These are phyloP conservation scores for Annulohypoxylon maeteangense DNA, from an alignment of 495 filamentous ascomycete genomes.

Conservation along the genomic window DNA sequence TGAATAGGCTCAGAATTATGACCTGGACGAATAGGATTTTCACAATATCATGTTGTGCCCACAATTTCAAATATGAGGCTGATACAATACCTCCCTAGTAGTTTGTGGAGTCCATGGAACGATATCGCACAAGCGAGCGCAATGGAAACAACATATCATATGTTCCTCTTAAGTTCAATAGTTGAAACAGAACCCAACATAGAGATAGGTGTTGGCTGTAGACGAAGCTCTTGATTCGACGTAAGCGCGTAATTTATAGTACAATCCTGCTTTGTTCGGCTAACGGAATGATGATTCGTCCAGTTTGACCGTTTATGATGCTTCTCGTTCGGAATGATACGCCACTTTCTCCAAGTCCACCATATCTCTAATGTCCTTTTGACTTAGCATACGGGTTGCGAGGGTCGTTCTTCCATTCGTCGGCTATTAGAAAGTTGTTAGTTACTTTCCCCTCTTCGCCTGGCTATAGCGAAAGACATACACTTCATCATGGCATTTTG, in stretches of 20 bases:
- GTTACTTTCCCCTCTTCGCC: slow-evolving; percentile 23
- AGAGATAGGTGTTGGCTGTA: slow-evolving; percentile 26
- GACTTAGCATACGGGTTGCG: slow-evolving; percentile 80
- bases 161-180: not conserved
- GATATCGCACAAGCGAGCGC: not conserved
- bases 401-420: slow-evolving; percentile 95
- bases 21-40: not conserved
- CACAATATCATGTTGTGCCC: not conserved
- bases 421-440: slow-evolving; percentile 65
- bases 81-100: not conserved
- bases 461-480: slow-evolving; percentile 60
- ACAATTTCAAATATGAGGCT: not conserved
- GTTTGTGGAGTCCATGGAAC: not conserved
- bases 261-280: slow-evolving; percentile 41
- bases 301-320: slow-evolving; percentile 41
- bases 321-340: slow-evolving; percentile 25
- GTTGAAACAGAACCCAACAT: slow-evolving; percentile 4
- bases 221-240: slow-evolving; percentile 31
- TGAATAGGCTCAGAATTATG: not conserved
- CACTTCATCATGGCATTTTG: slow-evolving; percentile 75
- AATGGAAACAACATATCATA: not conserved
- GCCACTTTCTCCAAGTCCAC: not conserved
- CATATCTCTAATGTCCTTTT: slow-evolving; percentile 53
- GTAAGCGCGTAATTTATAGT: slow-evolving; percentile 44
- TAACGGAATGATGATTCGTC: slow-evolving; percentile 35